Evolutionary conservation across 352 stramenopile genomes (phyloP).

Genomic region (Elongisporangium anandrum): DNA sequence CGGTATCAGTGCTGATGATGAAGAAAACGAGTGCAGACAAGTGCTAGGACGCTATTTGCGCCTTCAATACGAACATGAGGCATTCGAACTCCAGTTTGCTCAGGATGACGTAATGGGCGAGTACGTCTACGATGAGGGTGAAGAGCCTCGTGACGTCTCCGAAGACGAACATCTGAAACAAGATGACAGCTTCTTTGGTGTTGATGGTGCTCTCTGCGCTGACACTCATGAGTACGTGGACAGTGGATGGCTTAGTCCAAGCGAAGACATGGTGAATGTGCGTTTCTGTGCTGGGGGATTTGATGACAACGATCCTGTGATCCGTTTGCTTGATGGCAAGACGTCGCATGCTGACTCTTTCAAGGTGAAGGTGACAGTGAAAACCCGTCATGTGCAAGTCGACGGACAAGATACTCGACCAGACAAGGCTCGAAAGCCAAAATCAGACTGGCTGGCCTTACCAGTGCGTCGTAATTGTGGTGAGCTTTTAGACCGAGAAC

Average conservation of each 20-base stretch:
- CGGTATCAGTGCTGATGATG: background rate
- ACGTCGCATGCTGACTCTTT: background rate
- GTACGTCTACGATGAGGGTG: background rate
- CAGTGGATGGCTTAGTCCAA: constrained; percentile 55
- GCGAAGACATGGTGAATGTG: constrained; percentile 20
- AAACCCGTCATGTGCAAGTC: too few species aligned
- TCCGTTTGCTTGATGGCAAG: constrained; percentile 40
- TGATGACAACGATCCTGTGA: constrained; percentile 33
- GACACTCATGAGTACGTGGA: constrained; percentile 52
- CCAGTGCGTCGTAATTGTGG: too few species aligned
- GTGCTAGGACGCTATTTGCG: constrained; percentile 48
- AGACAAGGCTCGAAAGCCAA: too few species aligned
- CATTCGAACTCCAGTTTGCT: constrained; percentile 52
- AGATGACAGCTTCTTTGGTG: constrained; percentile 60
- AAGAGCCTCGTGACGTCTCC: background rate
- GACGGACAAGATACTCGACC: too few species aligned
- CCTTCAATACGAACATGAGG: constrained; percentile 38
- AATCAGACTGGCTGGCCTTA: too few species aligned
- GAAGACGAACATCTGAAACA: constrained; percentile 3
- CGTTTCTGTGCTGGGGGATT: constrained; percentile 73
- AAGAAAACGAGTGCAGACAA: background rate
- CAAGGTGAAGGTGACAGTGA: too few species aligned
- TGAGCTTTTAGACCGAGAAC: too few species aligned
- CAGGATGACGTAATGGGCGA: constrained; percentile 51
- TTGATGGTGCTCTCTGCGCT: constrained; percentile 23